phyloP scores from a whole-genome alignment of 2,329 filamentous ascomycete species.

The Fusarium aywerte region DNA sequence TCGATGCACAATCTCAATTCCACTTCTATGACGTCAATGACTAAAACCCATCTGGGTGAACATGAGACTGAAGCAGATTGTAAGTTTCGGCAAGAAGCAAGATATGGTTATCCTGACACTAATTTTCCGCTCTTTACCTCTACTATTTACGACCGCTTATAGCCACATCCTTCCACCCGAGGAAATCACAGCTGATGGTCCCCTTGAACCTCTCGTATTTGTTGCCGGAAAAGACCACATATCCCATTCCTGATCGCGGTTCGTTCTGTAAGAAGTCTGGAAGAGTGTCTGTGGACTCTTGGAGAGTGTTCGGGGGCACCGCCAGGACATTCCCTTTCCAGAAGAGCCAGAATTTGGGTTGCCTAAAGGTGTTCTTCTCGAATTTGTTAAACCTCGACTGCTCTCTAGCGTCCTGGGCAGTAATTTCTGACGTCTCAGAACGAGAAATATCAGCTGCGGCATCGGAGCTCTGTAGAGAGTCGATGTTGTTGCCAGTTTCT shows the following conservation, averaged over 20 bases:
- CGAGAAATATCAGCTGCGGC: too few relatives aligned
- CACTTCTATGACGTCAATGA: neutral
- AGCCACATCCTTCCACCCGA: conserved; percentile 4
- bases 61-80: neutral
- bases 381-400: conserved; percentile 4
- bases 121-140: too few relatives aligned
- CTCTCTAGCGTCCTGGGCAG: neutral
- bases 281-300: rapidly evolving
- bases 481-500: neutral
- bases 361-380: conserved; percentile 26
- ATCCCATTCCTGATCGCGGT: conserved; percentile 12
- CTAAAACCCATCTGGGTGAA: neutral
- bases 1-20: too few relatives aligned
- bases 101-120: too few relatives aligned
- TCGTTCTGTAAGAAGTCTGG: neutral
- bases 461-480: neutral
- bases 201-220: conserved; percentile 14
- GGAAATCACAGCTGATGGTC: neutral
- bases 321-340: conserved; percentile 8
- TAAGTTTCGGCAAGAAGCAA: too few relatives aligned
- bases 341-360: conserved; percentile 29
- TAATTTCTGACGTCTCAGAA: rapidly evolving
- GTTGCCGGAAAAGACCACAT: conserved; percentile 14
- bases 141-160: conserved; percentile 4
- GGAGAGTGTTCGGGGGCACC: rapidly evolving